Percentiles rank a stretch among this genome's conserved stretches.
Conservation (phyloP, 345 rosid genomes). For the Physaria fendleri region DNA sequence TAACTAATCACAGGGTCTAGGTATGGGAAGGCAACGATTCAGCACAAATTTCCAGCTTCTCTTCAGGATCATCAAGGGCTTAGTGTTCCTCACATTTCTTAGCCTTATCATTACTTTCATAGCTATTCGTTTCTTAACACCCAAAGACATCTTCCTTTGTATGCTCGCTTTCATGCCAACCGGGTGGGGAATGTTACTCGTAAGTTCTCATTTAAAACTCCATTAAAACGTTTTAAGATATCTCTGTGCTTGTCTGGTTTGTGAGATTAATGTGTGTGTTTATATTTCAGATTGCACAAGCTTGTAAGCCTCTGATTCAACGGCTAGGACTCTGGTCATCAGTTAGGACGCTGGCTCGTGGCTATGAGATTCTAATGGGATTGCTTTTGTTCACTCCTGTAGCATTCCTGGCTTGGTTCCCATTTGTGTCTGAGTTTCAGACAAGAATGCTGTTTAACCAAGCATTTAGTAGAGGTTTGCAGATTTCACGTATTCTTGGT, state of each 20-base stretch:
- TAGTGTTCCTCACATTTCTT: conserved; percentile 56
- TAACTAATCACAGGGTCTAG: conserved; percentile 43
- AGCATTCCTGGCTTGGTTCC: conserved; percentile 90
- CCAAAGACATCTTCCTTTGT: conserved; percentile 58
- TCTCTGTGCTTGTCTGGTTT: neutral
- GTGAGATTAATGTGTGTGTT: too few species aligned
- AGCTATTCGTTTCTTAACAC: conserved; percentile 60
- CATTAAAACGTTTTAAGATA: neutral
- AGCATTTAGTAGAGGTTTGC: conserved; percentile 92
- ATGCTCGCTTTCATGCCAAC: conserved; percentile 93
- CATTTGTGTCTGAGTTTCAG: conserved; percentile 83
- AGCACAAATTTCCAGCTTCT: conserved; percentile 72
- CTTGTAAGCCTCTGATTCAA: conserved; percentile 55
- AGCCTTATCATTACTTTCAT: conserved; percentile 44
- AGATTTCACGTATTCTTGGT: conserved; percentile 81
- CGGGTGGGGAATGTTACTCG: conserved; percentile 86
- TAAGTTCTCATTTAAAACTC: conserved; percentile 32
- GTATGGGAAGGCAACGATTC: conserved; percentile 59
- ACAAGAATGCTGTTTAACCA: conserved; percentile 91
- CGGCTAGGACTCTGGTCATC: conserved; percentile 68
- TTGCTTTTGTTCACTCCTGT: conserved; percentile 73
- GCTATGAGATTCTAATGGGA: conserved; percentile 68
- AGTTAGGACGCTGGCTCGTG: conserved; percentile 60
- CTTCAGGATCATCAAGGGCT: conserved; percentile 66
- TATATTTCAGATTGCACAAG: conserved; percentile 82